Base-by-base conservation (phyloP, 176 grass and related monocot species). In the Rhynchospora breviuscula region DNA sequence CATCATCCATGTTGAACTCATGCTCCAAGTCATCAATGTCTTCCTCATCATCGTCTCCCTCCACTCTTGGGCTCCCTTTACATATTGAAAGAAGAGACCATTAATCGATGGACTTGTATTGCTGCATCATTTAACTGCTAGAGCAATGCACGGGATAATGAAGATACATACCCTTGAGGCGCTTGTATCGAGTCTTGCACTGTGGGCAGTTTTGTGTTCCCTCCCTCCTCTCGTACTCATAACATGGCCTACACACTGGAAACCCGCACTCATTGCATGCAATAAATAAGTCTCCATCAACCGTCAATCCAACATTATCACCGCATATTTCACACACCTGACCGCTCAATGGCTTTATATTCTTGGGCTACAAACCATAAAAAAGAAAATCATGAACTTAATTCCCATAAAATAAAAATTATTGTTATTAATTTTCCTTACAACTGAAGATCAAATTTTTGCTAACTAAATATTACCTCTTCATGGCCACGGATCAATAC, bases 261-360 rank as follows among this genome's bases (percentile, higher is more conserved):
- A 99, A 96, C 17, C 97, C 97, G 63, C 97, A 99, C 91, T 99
- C 97, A 77, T 99, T 96, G 88, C 97, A 96, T 14, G 97, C 97
- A 2, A 99, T 88, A 65, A 99, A 99, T 54, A 99, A 85, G 60
- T 93, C 93, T 51, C 97, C 97, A 79, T 96, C 93, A 22, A 90
- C 93, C 1, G 93, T 99, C 53, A 84, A 82, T 8, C 97, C 97
- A 22, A 99, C 88, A 73, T 86, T 91, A 44, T 96, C 97, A 31
- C 97, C 93, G 48, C 97, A 99, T 82, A 99, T 99, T 91, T 99
- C 97, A 77, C 97, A 99, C 13, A 99, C 97, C 88, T 99, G 96
- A 31, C 97, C 97, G 79, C 91, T 99, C 71, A 96, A 81, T 67
- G 91, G 83, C 2, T 88, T 86, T 86, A 93, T 61, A 14, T 76